Conservation (phyloP, 352 stramenopile genomes). For the Phytophthora melonis region DNA sequence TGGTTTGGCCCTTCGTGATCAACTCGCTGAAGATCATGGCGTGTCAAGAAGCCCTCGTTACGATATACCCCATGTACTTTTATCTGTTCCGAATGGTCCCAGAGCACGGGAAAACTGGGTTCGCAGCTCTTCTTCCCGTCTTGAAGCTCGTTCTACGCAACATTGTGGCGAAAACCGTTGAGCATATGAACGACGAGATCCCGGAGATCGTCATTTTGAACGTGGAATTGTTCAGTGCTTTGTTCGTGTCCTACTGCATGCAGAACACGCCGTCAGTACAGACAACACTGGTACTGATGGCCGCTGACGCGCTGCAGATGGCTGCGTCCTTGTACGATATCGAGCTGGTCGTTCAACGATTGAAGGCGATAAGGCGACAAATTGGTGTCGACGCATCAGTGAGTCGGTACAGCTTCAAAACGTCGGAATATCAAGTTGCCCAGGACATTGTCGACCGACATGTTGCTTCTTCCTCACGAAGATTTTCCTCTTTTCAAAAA, state of each 20-base stretch:
- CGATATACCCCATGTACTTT: conserved; percentile 44
- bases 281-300: conserved; percentile 23
- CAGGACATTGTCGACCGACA: conserved; percentile 17
- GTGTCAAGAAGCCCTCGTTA: conserved; percentile 29
- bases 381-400: background rate
- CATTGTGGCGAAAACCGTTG: conserved; percentile 19
- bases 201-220: conserved; percentile 46
- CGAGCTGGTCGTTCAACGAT: conserved; percentile 3
- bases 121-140: conserved; percentile 35
- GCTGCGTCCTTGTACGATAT: conserved; percentile 27
- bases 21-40: conserved; percentile 25
- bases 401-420: background rate
- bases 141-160: conserved; percentile 42
- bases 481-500: conserved; percentile 1
- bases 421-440: background rate
- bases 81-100: conserved; percentile 31
- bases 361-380: conserved; percentile 3
- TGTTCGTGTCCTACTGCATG: conserved; percentile 51
- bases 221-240: conserved; percentile 48
- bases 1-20: background rate
- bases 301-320: conserved; percentile 17
- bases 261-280: conserved; percentile 41
- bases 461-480: background rate
- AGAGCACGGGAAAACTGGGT: conserved; percentile 10
- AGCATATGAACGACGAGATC: conserved; percentile 24